A percentile compares a stretch with the other conserved stretches of the same genome.
These are phyloP conservation scores for Symbiodinium natans DNA, from an alignment of 73 alveolate species.

Conservation along the genomic window DNA sequence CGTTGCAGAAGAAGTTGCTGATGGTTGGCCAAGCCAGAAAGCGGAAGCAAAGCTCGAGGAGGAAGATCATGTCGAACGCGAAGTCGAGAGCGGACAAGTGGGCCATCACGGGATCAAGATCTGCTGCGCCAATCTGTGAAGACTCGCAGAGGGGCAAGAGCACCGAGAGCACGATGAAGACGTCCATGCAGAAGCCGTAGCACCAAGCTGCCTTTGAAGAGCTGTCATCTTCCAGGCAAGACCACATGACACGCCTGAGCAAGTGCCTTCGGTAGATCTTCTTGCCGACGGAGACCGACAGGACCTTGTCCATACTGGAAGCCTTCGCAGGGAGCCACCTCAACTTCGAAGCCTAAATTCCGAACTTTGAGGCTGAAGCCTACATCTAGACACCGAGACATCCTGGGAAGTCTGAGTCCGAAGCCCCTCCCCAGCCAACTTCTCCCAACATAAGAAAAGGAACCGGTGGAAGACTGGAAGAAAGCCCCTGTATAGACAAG, in stretches of 20 bases:
- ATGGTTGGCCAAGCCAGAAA: conserved; percentile 64
- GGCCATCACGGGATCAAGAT: neutral
- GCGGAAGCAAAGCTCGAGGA: conserved; percentile 20
- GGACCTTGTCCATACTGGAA: conserved; percentile 32
- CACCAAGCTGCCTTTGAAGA: conserved; percentile 63
- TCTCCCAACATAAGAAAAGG: too few species aligned
- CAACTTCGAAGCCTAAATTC: too few species aligned
- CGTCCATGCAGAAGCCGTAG: conserved; percentile 37
- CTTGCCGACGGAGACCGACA: conserved; percentile 71
- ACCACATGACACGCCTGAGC: conserved; percentile 34
- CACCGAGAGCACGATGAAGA: conserved; percentile 48
- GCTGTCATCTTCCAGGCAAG: conserved; percentile 49
- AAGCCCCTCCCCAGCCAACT: too few species aligned
- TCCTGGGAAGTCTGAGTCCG: too few species aligned
- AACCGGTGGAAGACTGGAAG: too few species aligned
- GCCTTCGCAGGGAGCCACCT: neutral
- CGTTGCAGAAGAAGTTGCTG: conserved; percentile 22
- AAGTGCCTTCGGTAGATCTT: conserved; percentile 59
- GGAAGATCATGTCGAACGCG: conserved; percentile 52
- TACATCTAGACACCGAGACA: too few species aligned
- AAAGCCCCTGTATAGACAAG: too few species aligned
- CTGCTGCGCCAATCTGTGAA: neutral
- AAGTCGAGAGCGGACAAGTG: conserved; percentile 16
- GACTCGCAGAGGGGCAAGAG: conserved; percentile 25
- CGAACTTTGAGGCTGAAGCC: too few species aligned